These are phyloP conservation scores for Dalechampia spathulata DNA, from an alignment of 441 rosid genomes.

Conservation along the genomic window DNA sequence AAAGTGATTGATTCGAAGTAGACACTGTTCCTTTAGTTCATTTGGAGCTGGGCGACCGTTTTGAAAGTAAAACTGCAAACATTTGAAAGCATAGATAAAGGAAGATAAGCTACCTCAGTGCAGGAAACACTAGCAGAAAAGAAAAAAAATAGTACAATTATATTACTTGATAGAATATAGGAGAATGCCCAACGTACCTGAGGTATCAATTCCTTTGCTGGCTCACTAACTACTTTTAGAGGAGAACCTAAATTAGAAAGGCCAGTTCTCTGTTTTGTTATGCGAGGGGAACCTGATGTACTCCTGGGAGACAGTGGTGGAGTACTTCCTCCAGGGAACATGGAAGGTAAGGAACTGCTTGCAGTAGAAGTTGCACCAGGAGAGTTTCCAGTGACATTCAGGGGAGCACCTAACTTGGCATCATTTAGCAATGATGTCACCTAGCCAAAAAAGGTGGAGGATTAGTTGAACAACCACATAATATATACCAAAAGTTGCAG, in stretches of 20 bases:
- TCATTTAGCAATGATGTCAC: slow-evolving; percentile 68
- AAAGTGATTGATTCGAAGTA: slow-evolving; percentile 59
- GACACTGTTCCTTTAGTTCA: slow-evolving; percentile 74
- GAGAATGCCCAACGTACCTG: slow-evolving; percentile 44
- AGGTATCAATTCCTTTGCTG: slow-evolving; percentile 80
- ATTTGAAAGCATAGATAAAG: slow-evolving; percentile 16
- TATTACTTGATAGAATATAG: neutral
- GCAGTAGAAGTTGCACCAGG: slow-evolving; percentile 44
- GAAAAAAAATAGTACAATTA: slow-evolving; percentile 6
- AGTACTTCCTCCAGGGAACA: slow-evolving; percentile 91
- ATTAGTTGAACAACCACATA: slow-evolving; percentile 3
- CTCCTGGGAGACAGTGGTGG: slow-evolving; percentile 99
- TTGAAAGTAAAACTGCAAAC: slow-evolving; percentile 82
- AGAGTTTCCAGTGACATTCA: slow-evolving; percentile 52
- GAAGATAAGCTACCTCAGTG: slow-evolving; percentile 7
- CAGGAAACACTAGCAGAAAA: slow-evolving; percentile 1
- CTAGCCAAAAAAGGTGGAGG: slow-evolving; percentile 27
- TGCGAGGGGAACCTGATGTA: slow-evolving; percentile 82
- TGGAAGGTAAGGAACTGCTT: slow-evolving; percentile 64
- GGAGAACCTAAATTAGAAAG: slow-evolving; percentile 86
- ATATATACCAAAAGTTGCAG: neutral
- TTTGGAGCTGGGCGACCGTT: slow-evolving; percentile 84
- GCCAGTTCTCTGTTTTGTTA: slow-evolving; percentile 59
- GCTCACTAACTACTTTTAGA: slow-evolving; percentile 68
- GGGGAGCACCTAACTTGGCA: slow-evolving; percentile 65